Evolutionary conservation across 306 rosid species (phyloP).

Genomic region (Abrus pulchellus): DNA sequence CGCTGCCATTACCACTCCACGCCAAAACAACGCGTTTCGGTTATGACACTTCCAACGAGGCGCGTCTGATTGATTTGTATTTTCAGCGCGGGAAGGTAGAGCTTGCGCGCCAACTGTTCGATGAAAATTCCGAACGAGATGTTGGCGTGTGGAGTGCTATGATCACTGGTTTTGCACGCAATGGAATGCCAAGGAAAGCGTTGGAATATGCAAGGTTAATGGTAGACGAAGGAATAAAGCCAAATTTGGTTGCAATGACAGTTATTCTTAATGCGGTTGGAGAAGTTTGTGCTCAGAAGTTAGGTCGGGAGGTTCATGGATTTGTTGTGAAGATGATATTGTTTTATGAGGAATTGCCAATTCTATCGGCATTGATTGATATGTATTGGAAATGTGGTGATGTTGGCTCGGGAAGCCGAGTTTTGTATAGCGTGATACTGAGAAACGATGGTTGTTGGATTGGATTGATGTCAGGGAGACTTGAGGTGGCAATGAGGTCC

Average conservation of each 20-base stretch:
- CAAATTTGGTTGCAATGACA: conserved; percentile 63
- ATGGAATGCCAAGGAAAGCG: conserved; percentile 62
- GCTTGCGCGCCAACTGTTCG: conserved; percentile 63
- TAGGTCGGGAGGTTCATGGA: conserved; percentile 78
- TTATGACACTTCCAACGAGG: background rate
- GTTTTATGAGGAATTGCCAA: conserved; percentile 54
- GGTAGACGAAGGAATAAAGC: conserved; percentile 61
- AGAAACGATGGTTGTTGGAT: conserved; percentile 75
- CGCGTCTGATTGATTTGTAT: conserved; percentile 59
- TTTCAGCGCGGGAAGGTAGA: conserved; percentile 61
- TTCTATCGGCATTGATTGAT: conserved; percentile 75
- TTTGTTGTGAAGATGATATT: conserved; percentile 63
- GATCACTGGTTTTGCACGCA: conserved; percentile 65
- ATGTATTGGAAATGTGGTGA: conserved; percentile 88
- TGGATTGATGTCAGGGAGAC: conserved; percentile 75
- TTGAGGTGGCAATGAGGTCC: conserved; percentile 70
- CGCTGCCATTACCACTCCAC: conserved; percentile 58
- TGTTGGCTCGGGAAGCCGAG: conserved; percentile 64
- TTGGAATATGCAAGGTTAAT: conserved; percentile 65
- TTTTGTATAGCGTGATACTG: conserved; percentile 63
- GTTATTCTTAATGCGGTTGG: conserved; percentile 69
- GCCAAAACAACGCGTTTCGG: conserved; percentile 23
- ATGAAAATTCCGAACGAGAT: conserved; percentile 67
- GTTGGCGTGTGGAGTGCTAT: conserved; percentile 62
- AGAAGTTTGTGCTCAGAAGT: conserved; percentile 49